phyloP scores from a whole-genome alignment of 2,329 filamentous ascomycete species.

The Simplicillium aogashimaense region DNA sequence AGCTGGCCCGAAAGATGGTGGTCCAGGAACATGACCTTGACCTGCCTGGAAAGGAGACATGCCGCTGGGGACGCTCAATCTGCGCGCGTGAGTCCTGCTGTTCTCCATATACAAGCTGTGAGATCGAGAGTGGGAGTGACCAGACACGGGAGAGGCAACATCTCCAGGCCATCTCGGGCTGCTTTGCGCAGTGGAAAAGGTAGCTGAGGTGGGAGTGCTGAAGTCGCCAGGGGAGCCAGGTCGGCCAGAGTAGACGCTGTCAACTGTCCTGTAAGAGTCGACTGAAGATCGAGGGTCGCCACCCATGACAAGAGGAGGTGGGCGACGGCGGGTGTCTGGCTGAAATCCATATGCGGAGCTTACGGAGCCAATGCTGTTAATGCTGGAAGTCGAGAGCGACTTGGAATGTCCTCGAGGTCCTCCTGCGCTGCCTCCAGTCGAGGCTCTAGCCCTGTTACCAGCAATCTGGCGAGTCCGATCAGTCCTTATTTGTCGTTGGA shows the following conservation, averaged over 20 bases:
- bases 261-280: constrained; percentile 58
- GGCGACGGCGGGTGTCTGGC: constrained; percentile 60
- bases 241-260: constrained; percentile 53
- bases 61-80: constrained; percentile 73
- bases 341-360: constrained; percentile 56
- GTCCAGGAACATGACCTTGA: constrained; percentile 44
- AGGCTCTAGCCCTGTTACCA: constrained; percentile 62
- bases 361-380: constrained; percentile 61
- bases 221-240: constrained; percentile 63
- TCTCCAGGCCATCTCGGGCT: constrained; percentile 66
- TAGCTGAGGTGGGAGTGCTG: constrained; percentile 74
- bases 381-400: constrained; percentile 76
- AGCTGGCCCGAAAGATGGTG: constrained; percentile 43
- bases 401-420: constrained; percentile 77
- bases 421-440: constrained; percentile 64
- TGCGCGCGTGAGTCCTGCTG: constrained; percentile 57
- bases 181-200: constrained; percentile 65
- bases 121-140: constrained; percentile 57
- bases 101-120: constrained; percentile 61
- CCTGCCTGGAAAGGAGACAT: constrained; percentile 65
- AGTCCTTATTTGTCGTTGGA: constrained; percentile 84
- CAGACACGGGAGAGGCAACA: constrained; percentile 62
- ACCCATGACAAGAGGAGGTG: constrained; percentile 75
- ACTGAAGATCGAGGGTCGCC: constrained; percentile 59
- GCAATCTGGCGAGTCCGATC: constrained; percentile 65